Base-by-base conservation (phyloP, 2,329 filamentous ascomycete genomes). In the Penicillium sp. region DNA sequence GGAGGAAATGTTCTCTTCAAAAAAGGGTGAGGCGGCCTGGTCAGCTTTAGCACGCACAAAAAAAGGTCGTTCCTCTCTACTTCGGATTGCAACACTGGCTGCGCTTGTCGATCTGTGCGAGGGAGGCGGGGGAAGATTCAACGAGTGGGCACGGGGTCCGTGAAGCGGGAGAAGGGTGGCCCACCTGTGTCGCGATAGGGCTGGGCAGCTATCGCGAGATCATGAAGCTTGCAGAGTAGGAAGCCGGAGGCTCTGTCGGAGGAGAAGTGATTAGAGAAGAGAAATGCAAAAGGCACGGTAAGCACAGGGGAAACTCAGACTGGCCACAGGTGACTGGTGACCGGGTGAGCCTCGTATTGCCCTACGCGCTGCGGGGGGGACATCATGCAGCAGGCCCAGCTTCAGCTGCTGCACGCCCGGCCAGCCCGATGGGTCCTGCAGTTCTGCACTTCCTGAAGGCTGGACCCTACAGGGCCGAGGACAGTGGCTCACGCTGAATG, bases 181-280 rank as follows among this genome's bases (percentile, higher is more conserved):
- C 40, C 51, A 44, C 41, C 41, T 54, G 11, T 5, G 18, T 46
- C 39, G 19, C 40, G 40, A 44, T 41, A 35, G 39, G 11, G 31
- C 40, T 24, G 40, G 24, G 18, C 11, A 24, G 24, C 43, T 41
- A 55, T 51, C 22, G n/a, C 11, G 24, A 13, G 18, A 27, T 49
- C 39, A 33, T 49, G 40, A 51, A 37, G 50, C 18, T 43, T n/a
- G 10, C 13, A 5, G 13, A 51, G 31, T 6, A 53, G 50, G 24
- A 40, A 33, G 47, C 41, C 27, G 5, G 27, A 49, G 9, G 27
- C 27, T 49, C 46, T 35, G 31, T 44, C 19, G 14, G 39, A 39
- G 19, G 57, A 50, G 53, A 39, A 54, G 55, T 14, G n/a, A 41
- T 18, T 46, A 46, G 55, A 57, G 54, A 46, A 44, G 54, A n/a